Base-by-base conservation (phyloP, 2,329 filamentous ascomycete genomes). In the Albifimbria verrucaria region DNA sequence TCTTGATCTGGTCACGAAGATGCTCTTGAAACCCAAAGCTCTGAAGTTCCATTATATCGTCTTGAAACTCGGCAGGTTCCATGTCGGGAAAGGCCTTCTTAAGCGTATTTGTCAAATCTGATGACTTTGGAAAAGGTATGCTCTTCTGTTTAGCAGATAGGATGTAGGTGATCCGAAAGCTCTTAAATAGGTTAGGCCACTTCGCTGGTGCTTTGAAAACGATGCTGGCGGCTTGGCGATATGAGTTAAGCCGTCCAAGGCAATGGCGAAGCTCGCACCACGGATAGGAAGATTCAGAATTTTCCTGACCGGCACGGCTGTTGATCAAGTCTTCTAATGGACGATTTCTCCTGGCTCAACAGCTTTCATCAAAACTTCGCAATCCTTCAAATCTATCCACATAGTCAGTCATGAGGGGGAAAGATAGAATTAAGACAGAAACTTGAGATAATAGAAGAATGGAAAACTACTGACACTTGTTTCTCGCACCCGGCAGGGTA, bases 121-220 rank as follows among this genome's bases (percentile, higher is more conserved):
- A 26, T n/a, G 44, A 53, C 32, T 49, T 49, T 7, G 22, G 1
- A 2, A 55, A 12, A 0, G 36, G 57, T 0, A 44, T 46, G 11
- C 54, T 59, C 9, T 56, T 53, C 0, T 22, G 36, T 24, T 17
- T 22, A 7, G 52, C 47, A 0, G 68, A 68, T 1, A 57, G 54
- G 1, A 71, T 39, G 15, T 25, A 50, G 1, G 39, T 56, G 1
- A 72, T 54, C 9, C 55, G 45, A 24, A 67, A 61, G 25, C 64
- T 55, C 17, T 57, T 15, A 18, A 69, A 70, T 4, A 70, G 52
- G 0, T 44, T 25, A 0, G 59, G 62, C 57, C 66, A 68, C 4
- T 18, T 41, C 1, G 25, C 51, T 1, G 52, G 21, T 2, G 58
- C 52, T 3, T 32, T 15, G 5, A 58, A 39, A 0, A 66, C 52